Evolutionary conservation across 2,329 filamentous ascomycete genomes (phyloP), one percentile per base, ranked within the genome.

Genomic region (Aspergillus ruber): DNA sequence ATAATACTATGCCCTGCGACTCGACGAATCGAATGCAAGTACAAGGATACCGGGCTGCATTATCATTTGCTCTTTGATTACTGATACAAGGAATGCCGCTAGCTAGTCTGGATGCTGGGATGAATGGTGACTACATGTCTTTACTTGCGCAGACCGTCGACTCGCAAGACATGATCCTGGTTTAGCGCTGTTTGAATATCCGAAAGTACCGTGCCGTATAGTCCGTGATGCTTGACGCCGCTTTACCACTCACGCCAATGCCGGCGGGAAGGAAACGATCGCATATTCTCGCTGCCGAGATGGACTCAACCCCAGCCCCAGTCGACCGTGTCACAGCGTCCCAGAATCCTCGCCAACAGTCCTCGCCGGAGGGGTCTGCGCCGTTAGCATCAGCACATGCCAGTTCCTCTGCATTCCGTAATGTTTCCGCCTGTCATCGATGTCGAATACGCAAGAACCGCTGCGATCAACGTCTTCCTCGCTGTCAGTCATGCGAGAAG

Each of bases 391-490:
- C 52, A 35, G 51, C 44, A 15, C 23, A 20, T 6, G 52, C 55
- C 17, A 46, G 50, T 25, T 53, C 58, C 53, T 72, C 73, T 7
- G 71, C 73, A 56, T 91, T 91, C 62, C 84, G 87, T 59, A 91
- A 90, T 67, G 91, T 97, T 55, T 94, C 88, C 67, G 91, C 91
- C 48, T 97, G 91, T 71, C 95, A 96, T 73, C 82, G 90, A 36
- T 97, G 91, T 69, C 82, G 91, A 41, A 73, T 94, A 66, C 82
- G 91, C 61, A 97, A 97, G 76, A 97, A 96, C 66, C 80, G 90
- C 45, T 97, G 91, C 70, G 91, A 97, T 70, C 91, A 96, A 76
- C 85, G 86, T 55, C 78, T 97, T 52, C 91, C 91, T 7, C 88
- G 87, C 59, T 97, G 91, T 67, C 85, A 87, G 38, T 88, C 88